These are phyloP conservation scores for Tremella fuciformis DNA, from an alignment of 768 basidiomycete genomes.

Conservation along the genomic window DNA sequence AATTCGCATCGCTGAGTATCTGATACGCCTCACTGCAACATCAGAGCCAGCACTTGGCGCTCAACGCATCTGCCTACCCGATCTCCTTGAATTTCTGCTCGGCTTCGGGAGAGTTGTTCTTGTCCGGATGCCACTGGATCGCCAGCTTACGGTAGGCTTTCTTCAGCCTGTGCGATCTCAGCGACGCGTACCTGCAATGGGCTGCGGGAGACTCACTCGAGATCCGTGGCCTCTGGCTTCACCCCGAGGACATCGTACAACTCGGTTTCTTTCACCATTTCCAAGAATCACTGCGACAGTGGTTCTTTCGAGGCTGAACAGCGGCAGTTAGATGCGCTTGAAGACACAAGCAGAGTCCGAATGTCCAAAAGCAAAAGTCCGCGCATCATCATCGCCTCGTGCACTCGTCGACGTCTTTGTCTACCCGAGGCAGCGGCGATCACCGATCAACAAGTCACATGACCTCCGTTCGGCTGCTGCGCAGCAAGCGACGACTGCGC, in stretches of 20 bases:
- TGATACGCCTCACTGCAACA: slow-evolving; percentile 79
- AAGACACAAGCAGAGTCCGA: too few species aligned
- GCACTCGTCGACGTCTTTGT: too few species aligned
- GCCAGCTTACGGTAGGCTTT: slow-evolving; percentile 93
- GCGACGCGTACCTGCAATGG: neutral
- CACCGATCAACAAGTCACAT: too few species aligned
- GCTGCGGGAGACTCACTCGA: slow-evolving; percentile 38
- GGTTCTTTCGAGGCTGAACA: too few species aligned
- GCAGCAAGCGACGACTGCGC: too few species aligned
- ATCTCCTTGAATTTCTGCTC: slow-evolving; percentile 97
- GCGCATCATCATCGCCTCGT: too few species aligned
- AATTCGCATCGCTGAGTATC: slow-evolving; percentile 65
- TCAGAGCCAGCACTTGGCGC: slow-evolving; percentile 3
- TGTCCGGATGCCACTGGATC: slow-evolving; percentile 95
- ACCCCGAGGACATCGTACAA: slow-evolving; percentile 53
- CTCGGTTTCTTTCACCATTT: slow-evolving; percentile 51
- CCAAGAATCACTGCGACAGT: too few species aligned
- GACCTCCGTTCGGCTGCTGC: too few species aligned
- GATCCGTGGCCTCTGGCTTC: slow-evolving; percentile 48
- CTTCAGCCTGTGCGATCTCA: slow-evolving; percentile 60
- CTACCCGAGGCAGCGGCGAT: too few species aligned
- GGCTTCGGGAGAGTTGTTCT: slow-evolving; percentile 87
- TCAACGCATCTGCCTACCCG: slow-evolving; percentile 58
- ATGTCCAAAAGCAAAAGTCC: too few species aligned
- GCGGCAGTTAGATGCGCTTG: too few species aligned